Base-by-base conservation (phyloP, 2,329 filamentous ascomycete species). In the Stemphylium lycopersici region DNA sequence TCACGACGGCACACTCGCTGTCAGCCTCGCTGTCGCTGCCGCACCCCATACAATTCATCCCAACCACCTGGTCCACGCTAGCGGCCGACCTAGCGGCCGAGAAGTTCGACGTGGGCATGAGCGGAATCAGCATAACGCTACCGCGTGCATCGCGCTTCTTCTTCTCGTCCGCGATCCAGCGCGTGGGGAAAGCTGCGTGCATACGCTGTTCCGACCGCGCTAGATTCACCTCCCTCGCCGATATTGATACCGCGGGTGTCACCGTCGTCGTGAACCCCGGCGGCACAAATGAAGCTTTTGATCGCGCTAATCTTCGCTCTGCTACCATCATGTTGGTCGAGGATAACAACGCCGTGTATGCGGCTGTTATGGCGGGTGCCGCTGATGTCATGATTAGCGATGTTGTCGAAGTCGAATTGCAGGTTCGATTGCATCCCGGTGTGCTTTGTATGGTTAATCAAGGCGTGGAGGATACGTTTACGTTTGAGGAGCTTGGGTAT, bases 351-450 rank as follows among this genome's bases (percentile, higher is more conserved):
- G 58, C 58, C 3, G 58, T 61, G 0, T 61, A 43, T 18, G 42
- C 53, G 36, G 52, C 55, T 18, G 58, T 61, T 6, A 61, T 61
- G 33, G 52, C 58, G 7, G 58, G 52, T 2, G 44, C 51, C 7
- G 58, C 55, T 12, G 55, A 61, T 47, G 52, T 40, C 2, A 61
- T 58, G 58, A 58, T 61, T 16, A 61, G 45, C 16, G 58, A 61
- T 44, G 32, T 58, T 6, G 43, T 61, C 11, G 58, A 61, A 34
- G 58, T 58, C 0, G 55, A 58, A n/a, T 38, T 61, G 33, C 58
- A 61, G 47, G 49, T 56, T 13, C 29, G 52, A 20, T 10, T 61
- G 46, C 58, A 61, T 15, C 52, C 52, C 8, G 52, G 22, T 5
- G 33, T 48, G 10, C 48, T 58, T 1, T 61, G 58, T 36, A 48